Conservation (phyloP, 2,329 filamentous ascomycete genomes). For the Colletotrichum tanaceti region DNA sequence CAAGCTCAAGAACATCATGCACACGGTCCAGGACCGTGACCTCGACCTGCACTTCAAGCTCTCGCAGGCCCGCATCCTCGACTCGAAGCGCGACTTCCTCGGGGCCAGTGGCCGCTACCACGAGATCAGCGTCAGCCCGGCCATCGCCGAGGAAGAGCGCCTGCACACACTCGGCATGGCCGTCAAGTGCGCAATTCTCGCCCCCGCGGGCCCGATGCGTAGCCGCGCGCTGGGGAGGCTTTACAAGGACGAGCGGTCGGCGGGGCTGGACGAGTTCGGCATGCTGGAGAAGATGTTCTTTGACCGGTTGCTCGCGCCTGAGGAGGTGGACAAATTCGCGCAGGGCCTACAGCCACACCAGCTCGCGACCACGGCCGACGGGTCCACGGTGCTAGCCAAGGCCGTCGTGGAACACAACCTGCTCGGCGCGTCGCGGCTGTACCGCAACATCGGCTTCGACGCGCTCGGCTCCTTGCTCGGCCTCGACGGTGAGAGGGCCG, state of each 20-base stretch:
- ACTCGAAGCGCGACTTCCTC: conserved; percentile 89
- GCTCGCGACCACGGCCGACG: conserved; percentile 88
- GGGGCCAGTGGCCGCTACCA: conserved; percentile 91
- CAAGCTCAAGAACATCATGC: conserved; percentile 93
- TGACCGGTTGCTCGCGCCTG: conserved; percentile 81
- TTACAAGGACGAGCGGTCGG: conserved; percentile 91
- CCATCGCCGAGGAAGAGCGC: conserved; percentile 88
- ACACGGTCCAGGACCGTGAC: conserved; percentile 78
- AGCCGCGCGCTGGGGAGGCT: conserved; percentile 83
- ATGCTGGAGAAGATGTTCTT: conserved; percentile 99
- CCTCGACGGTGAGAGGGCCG: conserved; percentile 82
- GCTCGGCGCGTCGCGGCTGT: conserved; percentile 83
- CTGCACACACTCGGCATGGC: conserved; percentile 86
- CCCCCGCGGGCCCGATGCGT: conserved; percentile 87
- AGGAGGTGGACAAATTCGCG: conserved; percentile 89
- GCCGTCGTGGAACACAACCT: conserved; percentile 97
- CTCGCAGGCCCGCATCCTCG: conserved; percentile 91
- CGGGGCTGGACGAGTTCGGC: conserved; percentile 79
- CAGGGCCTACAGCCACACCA: conserved; percentile 86
- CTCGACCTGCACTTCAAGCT: conserved; percentile 88
- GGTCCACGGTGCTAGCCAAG: conserved; percentile 90
- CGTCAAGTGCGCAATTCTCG: conserved; percentile 91
- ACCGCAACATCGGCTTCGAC: conserved; percentile 81
- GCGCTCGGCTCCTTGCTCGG: conserved; percentile 82
- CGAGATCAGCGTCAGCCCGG: conserved; percentile 80